Evolutionary conservation across 495 filamentous ascomycete genomes (phyloP), one percentile per base, ranked within the genome.

Genomic region (Lophium mytilinum): DNA sequence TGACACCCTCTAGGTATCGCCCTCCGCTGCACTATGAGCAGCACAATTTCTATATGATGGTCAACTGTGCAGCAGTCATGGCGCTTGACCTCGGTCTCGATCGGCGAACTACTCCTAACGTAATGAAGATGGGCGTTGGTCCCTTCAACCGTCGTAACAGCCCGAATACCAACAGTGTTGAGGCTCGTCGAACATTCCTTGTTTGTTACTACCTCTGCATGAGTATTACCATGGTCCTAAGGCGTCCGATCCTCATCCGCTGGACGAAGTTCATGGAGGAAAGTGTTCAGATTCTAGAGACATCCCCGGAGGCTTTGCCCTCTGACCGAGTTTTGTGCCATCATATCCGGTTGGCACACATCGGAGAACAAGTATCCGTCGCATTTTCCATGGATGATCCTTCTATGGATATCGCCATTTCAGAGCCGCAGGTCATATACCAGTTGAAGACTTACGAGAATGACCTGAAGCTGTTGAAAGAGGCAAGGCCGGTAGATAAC

Each of bases 231-330:
- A 89, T 90, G 78, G 82, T 88, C 9, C 71, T 92, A 54, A 80
- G 90, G 50, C 83, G 90, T n/a, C 83, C 86, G 0, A 90, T 90
- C 59, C 72, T 96, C 12, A 76, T 95, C 36, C 78, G 87, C 14
- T 95, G 88, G 84, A 84, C 84, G 9, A 75, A 83, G 5, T 94
- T 93, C 64, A 89, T 95, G 83, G 80, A 84, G 15, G 90, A 97
- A 62, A 91, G 85, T 59, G 69, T 96, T 45, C 80, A 87, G 1
- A 78, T 86, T 3, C 72, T 97, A 3, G 81, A 89, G 66, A 80
- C 72, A 2, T 86, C 85, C 17, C 78, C 86, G 4, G 82, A 91
- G 34, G 83, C 87, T 0, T 73, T 83, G 9, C 79, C 83, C 0
- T 84, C 87, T 1, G 92, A 97, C 66, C 82, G 75, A 60, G 73